Evolutionary conservation across 148 eudicot genomes (phyloP).

Genomic region (Spergularia marina): DNA sequence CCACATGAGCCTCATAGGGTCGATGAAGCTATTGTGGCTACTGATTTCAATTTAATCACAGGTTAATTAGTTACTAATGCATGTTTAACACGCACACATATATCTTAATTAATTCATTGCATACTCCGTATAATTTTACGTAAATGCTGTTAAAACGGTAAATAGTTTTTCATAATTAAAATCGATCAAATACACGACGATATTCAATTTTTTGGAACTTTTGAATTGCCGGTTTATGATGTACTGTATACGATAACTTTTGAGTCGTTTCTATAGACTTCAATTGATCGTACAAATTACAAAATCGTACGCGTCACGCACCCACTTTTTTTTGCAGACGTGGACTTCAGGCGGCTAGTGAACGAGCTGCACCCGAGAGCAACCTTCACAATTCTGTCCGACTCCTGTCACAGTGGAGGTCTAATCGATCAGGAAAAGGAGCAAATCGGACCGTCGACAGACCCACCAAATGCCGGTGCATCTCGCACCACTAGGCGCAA

Average conservation of each 20-base stretch:
- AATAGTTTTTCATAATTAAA: no score
- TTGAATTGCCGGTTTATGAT: no score
- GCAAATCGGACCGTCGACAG: conserved; percentile 70
- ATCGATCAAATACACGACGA: no score
- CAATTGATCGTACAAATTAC: neutral
- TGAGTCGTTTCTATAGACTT: no score
- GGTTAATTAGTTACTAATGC: conserved; percentile 19
- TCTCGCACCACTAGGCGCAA: neutral
- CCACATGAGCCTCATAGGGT: conserved; percentile 29
- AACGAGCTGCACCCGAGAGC: conserved; percentile 61
- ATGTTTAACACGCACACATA: no score
- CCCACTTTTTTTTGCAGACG: conserved; percentile 36
- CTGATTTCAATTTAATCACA: conserved; percentile 68
- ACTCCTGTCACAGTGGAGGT: conserved; percentile 95
- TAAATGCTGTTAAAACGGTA: no score
- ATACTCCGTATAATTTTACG: no score
- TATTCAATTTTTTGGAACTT: no score
- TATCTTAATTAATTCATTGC: no score
- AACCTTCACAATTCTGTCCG: conserved; percentile 77
- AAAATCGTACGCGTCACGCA: neutral
- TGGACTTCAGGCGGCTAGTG: conserved; percentile 79
- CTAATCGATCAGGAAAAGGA: conserved; percentile 73
- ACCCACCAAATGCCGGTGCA: neutral
- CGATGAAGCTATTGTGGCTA: conserved; percentile 69
- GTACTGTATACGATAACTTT: no score